Evolutionary conservation across 1,284 basidiomycete species (phyloP), one percentile per base, ranked within the genome.

Genomic region (Moniliella sp.): DNA sequence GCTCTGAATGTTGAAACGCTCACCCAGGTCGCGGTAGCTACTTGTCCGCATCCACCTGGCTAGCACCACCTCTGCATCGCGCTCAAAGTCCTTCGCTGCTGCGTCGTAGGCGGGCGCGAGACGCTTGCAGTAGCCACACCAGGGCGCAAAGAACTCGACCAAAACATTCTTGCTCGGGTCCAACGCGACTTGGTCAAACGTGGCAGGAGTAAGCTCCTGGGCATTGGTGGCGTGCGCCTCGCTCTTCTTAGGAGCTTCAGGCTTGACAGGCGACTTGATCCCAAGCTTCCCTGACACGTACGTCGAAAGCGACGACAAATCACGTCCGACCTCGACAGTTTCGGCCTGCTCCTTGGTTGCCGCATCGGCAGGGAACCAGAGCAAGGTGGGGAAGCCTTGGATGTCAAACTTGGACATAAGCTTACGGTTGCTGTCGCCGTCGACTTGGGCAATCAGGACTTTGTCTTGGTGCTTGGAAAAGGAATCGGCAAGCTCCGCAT

Each of bases 381-480:
- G 86, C 40, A 93, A 63, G 27, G 84, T 88, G 4, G 84, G 84
- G 67, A 71, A 88, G 28, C 83, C 82, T 11, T 67, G 71, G 15
- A 91, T 75, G 12, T 69, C 80, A 51, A 72, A 82, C 61, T 75
- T 37, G 21, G 40, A 34, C 17, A 42, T 77, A 19, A 80, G 52
- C 1, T 71, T 66, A 51, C 73, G 75, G 42, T 82, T 76, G 37
- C 78, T 78, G 51, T 93, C 84, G 1, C 82, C 84, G 48, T 93
- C 83, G 4, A 88, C 76, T 61, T 91, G 91, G 40, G 83, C 84
- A 43, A 93, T 74, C 33, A 81, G 48, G 15, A 93, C 78, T 57
- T 78, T 79, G 61, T 80, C 73, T 50, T 63, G 48, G 2, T 12
- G 13, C 11, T 25, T 17, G 3, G 70, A 64, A 55, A 75, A 93